Conservation (phyloP, 75 land plant species). For the Pinus tabuliformis region DNA sequence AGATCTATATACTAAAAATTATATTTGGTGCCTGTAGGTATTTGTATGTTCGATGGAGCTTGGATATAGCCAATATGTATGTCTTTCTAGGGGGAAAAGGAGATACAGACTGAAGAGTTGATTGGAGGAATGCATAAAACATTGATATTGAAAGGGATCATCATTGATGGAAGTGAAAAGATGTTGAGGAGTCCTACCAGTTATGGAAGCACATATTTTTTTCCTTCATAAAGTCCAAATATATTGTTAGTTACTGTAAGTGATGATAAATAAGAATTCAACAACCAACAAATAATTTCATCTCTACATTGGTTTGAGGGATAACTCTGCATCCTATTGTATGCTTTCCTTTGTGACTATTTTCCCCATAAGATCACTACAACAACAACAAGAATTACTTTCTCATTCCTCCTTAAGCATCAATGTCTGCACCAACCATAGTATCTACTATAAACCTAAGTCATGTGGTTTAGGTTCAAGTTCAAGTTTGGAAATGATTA, state of each 20-base stretch:
- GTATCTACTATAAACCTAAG: too few relatives aligned
- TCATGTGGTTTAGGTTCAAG: too few relatives aligned
- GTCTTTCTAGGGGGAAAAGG: constrained; percentile 72
- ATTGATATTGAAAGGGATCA: constrained; percentile 43
- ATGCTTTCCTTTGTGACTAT: too few relatives aligned
- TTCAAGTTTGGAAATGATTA: too few relatives aligned
- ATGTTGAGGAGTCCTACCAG: constrained; percentile 39
- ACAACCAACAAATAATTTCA: too few relatives aligned
- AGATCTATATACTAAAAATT: background rate
- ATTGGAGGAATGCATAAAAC: constrained; percentile 70
- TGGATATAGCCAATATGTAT: constrained; percentile 59
- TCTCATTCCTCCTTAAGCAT: too few relatives aligned
- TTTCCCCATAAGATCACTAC: too few relatives aligned
- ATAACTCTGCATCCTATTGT: too few relatives aligned
- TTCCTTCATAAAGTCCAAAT: constrained; percentile 46
- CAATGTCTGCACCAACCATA: too few relatives aligned
- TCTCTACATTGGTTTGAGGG: too few relatives aligned
- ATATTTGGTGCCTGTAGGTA: constrained; percentile 41
- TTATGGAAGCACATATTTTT: constrained; percentile 50
- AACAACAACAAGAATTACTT: too few relatives aligned
- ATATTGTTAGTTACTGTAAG: constrained; percentile 9
- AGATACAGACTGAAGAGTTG: constrained; percentile 77
- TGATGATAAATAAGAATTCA: constrained; percentile 13
- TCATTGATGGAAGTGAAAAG: constrained; percentile 53
- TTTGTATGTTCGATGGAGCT: constrained; percentile 66